Percentiles rank a stretch among this genome's conserved stretches.
Conservation (phyloP, 2,329 filamentous ascomycete species). For the Cucurbitaria berberidis region DNA sequence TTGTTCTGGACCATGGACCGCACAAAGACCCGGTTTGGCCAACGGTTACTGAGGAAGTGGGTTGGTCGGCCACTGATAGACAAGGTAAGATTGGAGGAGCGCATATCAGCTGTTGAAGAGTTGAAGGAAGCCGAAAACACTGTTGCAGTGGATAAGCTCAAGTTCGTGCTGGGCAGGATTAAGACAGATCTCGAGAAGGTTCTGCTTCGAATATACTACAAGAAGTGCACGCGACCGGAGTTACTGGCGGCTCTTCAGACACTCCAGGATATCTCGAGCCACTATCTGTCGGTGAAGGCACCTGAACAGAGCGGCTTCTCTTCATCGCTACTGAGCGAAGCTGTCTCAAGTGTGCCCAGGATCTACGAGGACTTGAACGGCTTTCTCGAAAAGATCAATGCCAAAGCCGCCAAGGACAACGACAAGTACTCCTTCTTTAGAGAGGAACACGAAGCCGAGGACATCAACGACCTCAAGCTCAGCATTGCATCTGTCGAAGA, state of each 20-base stretch:
- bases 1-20: slow-evolving; percentile 96
- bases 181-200: slow-evolving; percentile 89
- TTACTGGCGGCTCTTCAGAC: slow-evolving; percentile 84
- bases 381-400: slow-evolving; percentile 85
- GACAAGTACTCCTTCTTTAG: slow-evolving; percentile 96
- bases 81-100: slow-evolving; percentile 73
- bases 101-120: slow-evolving; percentile 85
- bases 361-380: slow-evolving; percentile 75
- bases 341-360: slow-evolving; percentile 75
- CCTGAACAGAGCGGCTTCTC: slow-evolving; percentile 73
- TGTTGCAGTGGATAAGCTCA: slow-evolving; percentile 73
- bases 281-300: slow-evolving; percentile 72
- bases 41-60: slow-evolving; percentile 89
- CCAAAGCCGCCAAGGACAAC: slow-evolving; percentile 79
- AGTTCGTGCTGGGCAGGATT: slow-evolving; percentile 71
- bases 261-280: slow-evolving; percentile 78
- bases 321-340: slow-evolving; percentile 71
- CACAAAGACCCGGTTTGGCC: slow-evolving; percentile 87
- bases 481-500: slow-evolving; percentile 92
- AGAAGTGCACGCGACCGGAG: slow-evolving; percentile 90
- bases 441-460: slow-evolving; percentile 84
- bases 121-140: slow-evolving; percentile 73
- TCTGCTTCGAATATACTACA: slow-evolving; percentile 94
- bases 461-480: slow-evolving; percentile 87
- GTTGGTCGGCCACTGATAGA: slow-evolving; percentile 89